Evolutionary conservation across 164 flowering plant genomes (phyloP).

Genomic region (Taxillus chinensis): DNA sequence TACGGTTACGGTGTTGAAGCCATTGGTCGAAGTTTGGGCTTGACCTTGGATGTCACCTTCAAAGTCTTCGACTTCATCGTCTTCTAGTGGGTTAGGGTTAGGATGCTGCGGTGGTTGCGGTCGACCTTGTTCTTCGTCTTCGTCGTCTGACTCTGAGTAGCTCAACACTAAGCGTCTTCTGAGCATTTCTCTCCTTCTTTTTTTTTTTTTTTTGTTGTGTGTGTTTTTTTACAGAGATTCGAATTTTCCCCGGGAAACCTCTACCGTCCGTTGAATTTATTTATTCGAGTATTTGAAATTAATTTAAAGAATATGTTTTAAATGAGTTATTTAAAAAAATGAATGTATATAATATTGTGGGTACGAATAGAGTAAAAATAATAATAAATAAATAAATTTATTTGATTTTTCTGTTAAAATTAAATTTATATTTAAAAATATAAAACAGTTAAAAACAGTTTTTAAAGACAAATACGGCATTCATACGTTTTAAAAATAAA

Average conservation of each 20-base stretch:
- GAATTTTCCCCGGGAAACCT: constrained; percentile 3
- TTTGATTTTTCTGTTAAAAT: too few relatives aligned
- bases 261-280: not conserved
- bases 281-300: too few relatives aligned
- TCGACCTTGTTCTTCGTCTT: constrained; percentile 12
- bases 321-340: too few relatives aligned
- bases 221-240: not conserved
- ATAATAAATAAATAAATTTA: too few relatives aligned
- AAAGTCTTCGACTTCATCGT: not conserved
- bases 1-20: constrained; percentile 11
- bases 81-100: constrained; percentile 3
- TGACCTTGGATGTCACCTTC: not conserved
- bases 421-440: too few relatives aligned
- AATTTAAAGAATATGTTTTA: too few relatives aligned
- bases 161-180: constrained; percentile 40
- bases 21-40: not conserved
- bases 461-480: too few relatives aligned
- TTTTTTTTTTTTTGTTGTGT: too few relatives aligned
- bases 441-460: too few relatives aligned
- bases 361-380: too few relatives aligned
- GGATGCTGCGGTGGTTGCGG: constrained; percentile 10
- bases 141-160: constrained; percentile 39
- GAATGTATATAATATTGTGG: too few relatives aligned
- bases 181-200: constrained; percentile 12
- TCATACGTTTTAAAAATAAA: too few relatives aligned